phyloP scores from a whole-genome alignment of 192 early-diverging fungal species.

The Radiomyces spectabilis region DNA sequence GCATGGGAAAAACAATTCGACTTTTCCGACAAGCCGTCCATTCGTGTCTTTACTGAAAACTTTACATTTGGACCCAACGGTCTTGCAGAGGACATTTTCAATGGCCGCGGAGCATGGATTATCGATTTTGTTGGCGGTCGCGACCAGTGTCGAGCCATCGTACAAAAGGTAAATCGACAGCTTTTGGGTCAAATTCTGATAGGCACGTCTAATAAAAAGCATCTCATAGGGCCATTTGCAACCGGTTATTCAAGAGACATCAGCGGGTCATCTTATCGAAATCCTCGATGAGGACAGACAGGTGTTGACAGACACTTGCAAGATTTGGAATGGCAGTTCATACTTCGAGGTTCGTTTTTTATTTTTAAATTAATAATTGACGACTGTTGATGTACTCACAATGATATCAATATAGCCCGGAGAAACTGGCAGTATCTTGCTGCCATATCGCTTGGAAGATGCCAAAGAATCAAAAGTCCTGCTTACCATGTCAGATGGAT shows the following conservation, averaged over 20 bases:
- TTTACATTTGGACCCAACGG: slow-evolving; percentile 23
- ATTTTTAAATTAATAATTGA: not conserved
- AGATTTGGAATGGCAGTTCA: slow-evolving; percentile 28
- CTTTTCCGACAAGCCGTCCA: not conserved
- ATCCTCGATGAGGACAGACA: slow-evolving; percentile 33
- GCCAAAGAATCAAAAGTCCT: not conserved
- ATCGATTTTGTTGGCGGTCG: slow-evolving; percentile 38
- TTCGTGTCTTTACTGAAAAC: slow-evolving; percentile 10
- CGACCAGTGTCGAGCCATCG: slow-evolving; percentile 28
- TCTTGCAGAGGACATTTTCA: slow-evolving; percentile 24
- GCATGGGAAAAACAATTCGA: slow-evolving; percentile 29
- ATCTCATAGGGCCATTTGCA: slow-evolving; percentile 31
- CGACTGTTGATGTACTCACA: not conserved
- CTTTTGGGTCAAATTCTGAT: too few relatives aligned
- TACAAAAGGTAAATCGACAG: slow-evolving; percentile 36
- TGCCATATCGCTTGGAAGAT: slow-evolving; percentile 22
- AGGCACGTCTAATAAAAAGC: not conserved
- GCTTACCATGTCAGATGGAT: slow-evolving; percentile 24
- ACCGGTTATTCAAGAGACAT: slow-evolving; percentile 30
- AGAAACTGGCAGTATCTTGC: slow-evolving; percentile 26
- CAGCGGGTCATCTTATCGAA: slow-evolving; percentile 34
- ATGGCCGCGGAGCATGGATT: slow-evolving; percentile 36
- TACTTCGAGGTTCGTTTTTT: slow-evolving; percentile 27
- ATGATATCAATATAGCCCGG: slow-evolving; percentile 24
- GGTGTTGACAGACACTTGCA: slow-evolving; percentile 8